Base-by-base conservation (phyloP, 371 early-diverging fungal species). In the Phascolomyces articulosus region DNA sequence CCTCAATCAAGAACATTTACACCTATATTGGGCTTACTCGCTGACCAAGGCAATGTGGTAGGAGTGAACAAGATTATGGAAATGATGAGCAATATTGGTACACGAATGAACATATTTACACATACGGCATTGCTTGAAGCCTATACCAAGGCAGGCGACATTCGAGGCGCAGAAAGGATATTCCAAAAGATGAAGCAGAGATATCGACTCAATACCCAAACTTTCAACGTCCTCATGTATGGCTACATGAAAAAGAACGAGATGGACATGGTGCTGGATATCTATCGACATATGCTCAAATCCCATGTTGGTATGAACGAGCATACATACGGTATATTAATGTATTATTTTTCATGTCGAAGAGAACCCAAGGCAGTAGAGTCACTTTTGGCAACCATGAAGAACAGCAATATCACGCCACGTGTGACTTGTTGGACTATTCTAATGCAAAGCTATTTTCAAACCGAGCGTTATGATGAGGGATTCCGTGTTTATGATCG, bases 71-170 rank as follows among this genome's bases (percentile, higher is more conserved):
- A 59, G 41, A 62, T 79, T 0, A 60, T 77, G 11, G 31, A 63
- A 0, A 61, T 65, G 55, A 77, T 82, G 78, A 23, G 34, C 0
- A 55, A 70, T 20, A 55, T 68, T 26, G 55, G 71, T 9, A 61
- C 78, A 3, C 59, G 63, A 6, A 75, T 73, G 9, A 67, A 70
- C 23, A 40, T 57, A 4, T 49, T 64, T 13, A 77, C 77, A 0
- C 75, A 76, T 38, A 68, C 75, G 38, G 63, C 65, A 16, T 60
- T 82, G n/a, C 26, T 85, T n/a, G 72, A 83, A 49, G 68, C 83
- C 1, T 75, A 83, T 56, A 77, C 78, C 15, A 72, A 74, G 23
- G 72, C 77, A 2, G 78, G 78, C 11, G 74, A 83, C 53, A 55
- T 72, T 15, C 71, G 64, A 54, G 69, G 73, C 0, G 73, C 78